Conservation (phyloP, 148 eudicot genomes). For the Hydrangea macrophylla region DNA sequence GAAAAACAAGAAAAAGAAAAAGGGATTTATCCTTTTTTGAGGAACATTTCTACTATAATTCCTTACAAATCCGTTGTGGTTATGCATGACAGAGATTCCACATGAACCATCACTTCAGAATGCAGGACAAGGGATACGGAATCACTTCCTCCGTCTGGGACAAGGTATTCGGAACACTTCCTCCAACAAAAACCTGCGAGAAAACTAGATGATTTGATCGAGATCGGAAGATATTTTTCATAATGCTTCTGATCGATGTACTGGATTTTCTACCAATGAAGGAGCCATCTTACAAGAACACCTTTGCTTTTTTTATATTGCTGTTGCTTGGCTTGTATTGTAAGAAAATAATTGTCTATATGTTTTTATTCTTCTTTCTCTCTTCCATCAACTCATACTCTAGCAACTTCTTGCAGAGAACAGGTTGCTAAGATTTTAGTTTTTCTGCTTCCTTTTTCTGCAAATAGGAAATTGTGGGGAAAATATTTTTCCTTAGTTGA, state of each 20-base stretch:
- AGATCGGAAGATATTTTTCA: not conserved
- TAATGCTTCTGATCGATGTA: too few species aligned
- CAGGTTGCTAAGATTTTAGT: not conserved
- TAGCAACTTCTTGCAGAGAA: not conserved
- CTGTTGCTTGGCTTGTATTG: not conserved
- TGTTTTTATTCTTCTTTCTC: not conserved
- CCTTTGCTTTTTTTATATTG: not conserved
- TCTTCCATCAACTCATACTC: not conserved
- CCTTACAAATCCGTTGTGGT: not conserved
- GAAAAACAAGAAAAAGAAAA: too few species aligned
- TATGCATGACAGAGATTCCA: conserved; percentile 64
- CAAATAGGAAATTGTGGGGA: not conserved
- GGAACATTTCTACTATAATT: not conserved
- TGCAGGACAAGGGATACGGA: conserved; percentile 68
- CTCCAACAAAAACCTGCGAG: conserved; percentile 43
- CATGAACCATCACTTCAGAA: conserved; percentile 80
- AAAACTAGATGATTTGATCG: conserved; percentile 30
- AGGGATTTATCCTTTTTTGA: too few species aligned
- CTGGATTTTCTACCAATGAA: not conserved
- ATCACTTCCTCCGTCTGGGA: conserved; percentile 89
- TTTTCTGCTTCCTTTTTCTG: not conserved
- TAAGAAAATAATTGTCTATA: not conserved
- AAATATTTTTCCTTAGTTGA: not conserved
- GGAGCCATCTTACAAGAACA: not conserved
- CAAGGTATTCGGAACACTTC: conserved; percentile 67